phyloP scores from a whole-genome alignment of 495 filamentous ascomycete species.

The Xylaria telfairii region DNA sequence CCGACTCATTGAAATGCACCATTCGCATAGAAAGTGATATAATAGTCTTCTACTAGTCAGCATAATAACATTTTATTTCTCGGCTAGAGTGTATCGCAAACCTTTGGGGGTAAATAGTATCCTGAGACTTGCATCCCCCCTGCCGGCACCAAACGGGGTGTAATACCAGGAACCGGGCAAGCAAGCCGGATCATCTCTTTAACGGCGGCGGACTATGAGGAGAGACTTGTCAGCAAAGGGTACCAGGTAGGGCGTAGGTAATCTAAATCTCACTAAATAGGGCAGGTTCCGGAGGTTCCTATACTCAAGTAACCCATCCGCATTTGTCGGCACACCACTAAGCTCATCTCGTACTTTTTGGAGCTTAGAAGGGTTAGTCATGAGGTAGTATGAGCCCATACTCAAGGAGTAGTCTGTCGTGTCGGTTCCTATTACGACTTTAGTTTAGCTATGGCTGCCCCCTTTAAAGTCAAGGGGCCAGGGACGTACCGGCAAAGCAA shows the following conservation, averaged over 20 bases:
- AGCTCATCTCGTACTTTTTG: slow-evolving; percentile 11
- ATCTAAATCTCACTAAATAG: slow-evolving; percentile 7
- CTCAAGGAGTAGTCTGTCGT: slow-evolving; percentile 12
- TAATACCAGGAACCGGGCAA: slow-evolving; percentile 12
- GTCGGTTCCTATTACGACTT: not conserved
- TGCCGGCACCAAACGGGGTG: slow-evolving; percentile 2
- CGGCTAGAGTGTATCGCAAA: not conserved
- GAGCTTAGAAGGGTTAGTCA: slow-evolving; percentile 5
- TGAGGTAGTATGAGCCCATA: slow-evolving; percentile 11
- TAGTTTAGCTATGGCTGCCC: not conserved
- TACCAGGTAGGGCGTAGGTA: not conserved
- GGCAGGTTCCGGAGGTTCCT: slow-evolving; percentile 5
- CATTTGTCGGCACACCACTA: not conserved
- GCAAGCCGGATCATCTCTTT: slow-evolving; percentile 13
- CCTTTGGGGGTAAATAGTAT: slow-evolving; percentile 3
- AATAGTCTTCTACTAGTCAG: slow-evolving; percentile 9
- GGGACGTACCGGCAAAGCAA: slow-evolving; percentile 15
- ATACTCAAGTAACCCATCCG: slow-evolving; percentile 8
- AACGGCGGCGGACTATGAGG: not conserved
- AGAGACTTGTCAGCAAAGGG: not conserved
- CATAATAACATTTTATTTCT: not conserved
- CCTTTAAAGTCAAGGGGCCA: not conserved
- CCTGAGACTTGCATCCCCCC: not conserved
- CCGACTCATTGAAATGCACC: slow-evolving; percentile 9
- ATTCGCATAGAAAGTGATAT: slow-evolving; percentile 12